Evolutionary conservation across 768 basidiomycete genomes (phyloP).

Genomic region (Leccinum variicolor): DNA sequence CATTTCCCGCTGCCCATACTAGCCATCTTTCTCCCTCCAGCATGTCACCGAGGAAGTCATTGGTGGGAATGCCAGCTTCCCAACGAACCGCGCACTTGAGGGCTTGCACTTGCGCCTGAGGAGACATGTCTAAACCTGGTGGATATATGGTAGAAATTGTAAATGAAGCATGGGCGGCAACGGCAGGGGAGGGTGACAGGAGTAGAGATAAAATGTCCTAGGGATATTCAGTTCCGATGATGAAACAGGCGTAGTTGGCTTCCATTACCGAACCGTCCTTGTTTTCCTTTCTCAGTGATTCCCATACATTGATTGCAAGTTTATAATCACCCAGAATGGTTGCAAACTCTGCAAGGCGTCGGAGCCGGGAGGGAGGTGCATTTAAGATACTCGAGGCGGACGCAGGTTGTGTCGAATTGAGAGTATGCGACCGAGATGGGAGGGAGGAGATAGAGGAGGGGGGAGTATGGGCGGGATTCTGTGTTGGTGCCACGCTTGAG

Average conservation of each 20-base stretch:
- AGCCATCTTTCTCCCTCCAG: conserved; percentile 84
- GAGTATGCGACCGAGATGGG: conserved; percentile 36
- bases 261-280: conserved; percentile 75
- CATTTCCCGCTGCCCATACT: conserved; percentile 80
- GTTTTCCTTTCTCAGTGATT: conserved; percentile 78
- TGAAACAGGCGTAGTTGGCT: not conserved
- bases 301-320: conserved; percentile 81
- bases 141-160: conserved; percentile 51
- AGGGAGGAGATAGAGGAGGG: conserved; percentile 38
- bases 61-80: conserved; percentile 59
- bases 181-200: conserved; percentile 60
- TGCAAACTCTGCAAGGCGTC: conserved; percentile 93
- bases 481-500: conserved; percentile 49
- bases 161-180: conserved; percentile 58
- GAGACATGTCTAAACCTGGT: conserved; percentile 45
- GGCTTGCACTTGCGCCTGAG: conserved; percentile 65
- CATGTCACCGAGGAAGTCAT: conserved; percentile 53
- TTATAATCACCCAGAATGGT: conserved; percentile 90
- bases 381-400: conserved; percentile 13
- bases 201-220: conserved; percentile 84
- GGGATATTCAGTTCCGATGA: conserved; percentile 7
- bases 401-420: conserved; percentile 32
- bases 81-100: conserved; percentile 71
- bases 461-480: conserved; percentile 35
- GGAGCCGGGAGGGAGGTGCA: conserved; percentile 60